phyloP scores from a whole-genome alignment of 140 eudicot species.

The Erigeron philadelphicus region DNA sequence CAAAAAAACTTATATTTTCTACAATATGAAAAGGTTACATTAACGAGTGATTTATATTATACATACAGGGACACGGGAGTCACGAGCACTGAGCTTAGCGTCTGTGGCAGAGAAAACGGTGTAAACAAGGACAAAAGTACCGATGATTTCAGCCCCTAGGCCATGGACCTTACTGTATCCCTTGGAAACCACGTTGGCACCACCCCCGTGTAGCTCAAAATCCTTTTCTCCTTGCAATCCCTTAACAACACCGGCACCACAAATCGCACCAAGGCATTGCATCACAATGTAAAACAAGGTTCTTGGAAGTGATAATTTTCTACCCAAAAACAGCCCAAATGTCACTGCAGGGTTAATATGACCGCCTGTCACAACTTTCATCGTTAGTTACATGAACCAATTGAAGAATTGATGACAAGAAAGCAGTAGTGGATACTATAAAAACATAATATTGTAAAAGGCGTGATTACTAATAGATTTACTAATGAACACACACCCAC shows the following conservation, averaged over 20 bases:
- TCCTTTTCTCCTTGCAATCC: conserved; percentile 43
- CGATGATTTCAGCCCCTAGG: conserved; percentile 63
- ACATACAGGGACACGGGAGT: conserved; percentile 75
- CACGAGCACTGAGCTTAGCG: conserved; percentile 76
- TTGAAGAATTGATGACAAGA: not conserved
- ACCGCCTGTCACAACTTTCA: conserved; percentile 48
- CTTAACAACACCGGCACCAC: conserved; percentile 71
- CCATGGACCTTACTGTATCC: conserved; percentile 65
- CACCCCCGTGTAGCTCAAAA: conserved; percentile 51
- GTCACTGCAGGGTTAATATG: conserved; percentile 84
- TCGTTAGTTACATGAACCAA: not conserved
- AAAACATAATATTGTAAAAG: not conserved
- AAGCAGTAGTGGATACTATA: not conserved
- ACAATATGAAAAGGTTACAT: not conserved
- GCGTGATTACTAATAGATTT: too few species aligned
- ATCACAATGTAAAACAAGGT: conserved; percentile 65
- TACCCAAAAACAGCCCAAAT: conserved; percentile 61
- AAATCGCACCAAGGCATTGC: conserved; percentile 72
- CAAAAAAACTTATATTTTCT: conserved; percentile 8
- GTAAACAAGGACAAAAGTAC: conserved; percentile 65
- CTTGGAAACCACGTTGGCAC: conserved; percentile 51
- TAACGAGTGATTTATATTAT: not conserved
- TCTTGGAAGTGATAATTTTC: conserved; percentile 64
- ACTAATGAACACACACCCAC: too few species aligned
- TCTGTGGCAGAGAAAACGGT: conserved; percentile 84